Conservation (phyloP, 2,329 filamentous ascomycete species). For the Trichoderma harzianum region DNA sequence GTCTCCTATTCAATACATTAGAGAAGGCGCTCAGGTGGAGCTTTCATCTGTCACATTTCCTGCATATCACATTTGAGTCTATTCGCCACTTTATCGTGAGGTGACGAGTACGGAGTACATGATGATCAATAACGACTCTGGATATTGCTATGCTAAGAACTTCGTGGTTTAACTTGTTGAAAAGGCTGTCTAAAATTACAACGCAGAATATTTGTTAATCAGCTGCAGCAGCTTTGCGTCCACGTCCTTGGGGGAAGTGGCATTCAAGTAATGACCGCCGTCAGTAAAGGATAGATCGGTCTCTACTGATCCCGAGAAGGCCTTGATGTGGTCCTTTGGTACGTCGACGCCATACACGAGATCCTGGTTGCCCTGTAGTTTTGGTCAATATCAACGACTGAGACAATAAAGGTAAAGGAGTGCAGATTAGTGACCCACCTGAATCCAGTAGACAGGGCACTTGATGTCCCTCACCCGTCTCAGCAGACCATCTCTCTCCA, state of each 20-base stretch:
- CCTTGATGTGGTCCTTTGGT: slow-evolving; percentile 47
- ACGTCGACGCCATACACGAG: slow-evolving; percentile 40
- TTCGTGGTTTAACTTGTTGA: background rate
- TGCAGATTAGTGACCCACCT: slow-evolving; percentile 33
- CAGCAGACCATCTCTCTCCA: slow-evolving; percentile 47
- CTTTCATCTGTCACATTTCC: background rate
- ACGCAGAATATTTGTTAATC: slow-evolving; percentile 33
- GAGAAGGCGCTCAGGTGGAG: background rate
- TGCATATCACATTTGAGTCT: background rate
- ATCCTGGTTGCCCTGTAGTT: slow-evolving; percentile 43
- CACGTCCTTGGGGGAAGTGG: slow-evolving; percentile 46
- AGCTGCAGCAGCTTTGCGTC: slow-evolving; percentile 44
- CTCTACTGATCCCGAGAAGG: slow-evolving; percentile 46
- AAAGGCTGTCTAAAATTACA: background rate
- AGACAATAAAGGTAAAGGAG: background rate
- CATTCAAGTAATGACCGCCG: slow-evolving; percentile 49
- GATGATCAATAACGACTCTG: background rate
- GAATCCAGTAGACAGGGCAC: slow-evolving; percentile 52
- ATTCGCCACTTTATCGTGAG: background rate
- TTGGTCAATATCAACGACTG: background rate
- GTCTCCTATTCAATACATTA: background rate
- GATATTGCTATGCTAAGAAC: background rate
- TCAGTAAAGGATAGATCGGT: slow-evolving; percentile 43
- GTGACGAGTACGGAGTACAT: background rate
- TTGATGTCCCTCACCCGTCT: slow-evolving; percentile 44